phyloP scores from a whole-genome alignment of 306 rosid species.

The Bauhinia variegata region DNA sequence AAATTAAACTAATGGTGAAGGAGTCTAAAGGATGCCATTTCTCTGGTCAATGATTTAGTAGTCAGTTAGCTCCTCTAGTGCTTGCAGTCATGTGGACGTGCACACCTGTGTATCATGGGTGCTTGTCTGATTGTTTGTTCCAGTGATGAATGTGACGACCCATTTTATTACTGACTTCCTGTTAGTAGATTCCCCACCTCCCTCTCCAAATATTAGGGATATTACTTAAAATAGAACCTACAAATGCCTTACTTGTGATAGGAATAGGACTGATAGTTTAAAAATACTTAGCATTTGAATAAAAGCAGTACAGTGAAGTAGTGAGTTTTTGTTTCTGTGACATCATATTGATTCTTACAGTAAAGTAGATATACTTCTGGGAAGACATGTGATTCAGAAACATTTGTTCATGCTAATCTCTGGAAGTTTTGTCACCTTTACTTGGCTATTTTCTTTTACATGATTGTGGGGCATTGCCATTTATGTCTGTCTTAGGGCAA shows the following conservation, averaged over 20 bases:
- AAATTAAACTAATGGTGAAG: not conserved
- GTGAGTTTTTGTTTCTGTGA: not conserved
- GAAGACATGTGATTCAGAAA: conserved; percentile 6
- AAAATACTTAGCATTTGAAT: conserved; percentile 11
- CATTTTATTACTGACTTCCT: not conserved
- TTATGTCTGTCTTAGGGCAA: conserved; percentile 17
- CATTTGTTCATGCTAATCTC: not conserved
- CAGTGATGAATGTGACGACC: no score
- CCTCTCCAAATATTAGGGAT: not conserved
- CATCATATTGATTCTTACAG: conserved; percentile 15
- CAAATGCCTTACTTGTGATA: conserved; percentile 8
- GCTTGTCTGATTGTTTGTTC: not conserved
- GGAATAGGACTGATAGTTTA: not conserved
- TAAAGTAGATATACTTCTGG: not conserved
- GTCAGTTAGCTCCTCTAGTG: no score
- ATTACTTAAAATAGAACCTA: not conserved
- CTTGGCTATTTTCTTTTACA: conserved; percentile 13
- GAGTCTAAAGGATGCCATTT: no score
- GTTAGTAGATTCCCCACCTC: not conserved
- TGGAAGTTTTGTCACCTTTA: conserved; percentile 7
- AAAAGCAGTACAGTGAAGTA: not conserved
- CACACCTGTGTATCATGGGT: not conserved
- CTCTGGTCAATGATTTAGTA: no score
- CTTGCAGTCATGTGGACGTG: no score
- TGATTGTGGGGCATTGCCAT: not conserved